A percentile compares a stretch with the other conserved stretches of the same genome.
These are phyloP conservation scores for Cladosporium velox DNA, from an alignment of 2,329 filamentous ascomycete species.

Conservation along the genomic window DNA sequence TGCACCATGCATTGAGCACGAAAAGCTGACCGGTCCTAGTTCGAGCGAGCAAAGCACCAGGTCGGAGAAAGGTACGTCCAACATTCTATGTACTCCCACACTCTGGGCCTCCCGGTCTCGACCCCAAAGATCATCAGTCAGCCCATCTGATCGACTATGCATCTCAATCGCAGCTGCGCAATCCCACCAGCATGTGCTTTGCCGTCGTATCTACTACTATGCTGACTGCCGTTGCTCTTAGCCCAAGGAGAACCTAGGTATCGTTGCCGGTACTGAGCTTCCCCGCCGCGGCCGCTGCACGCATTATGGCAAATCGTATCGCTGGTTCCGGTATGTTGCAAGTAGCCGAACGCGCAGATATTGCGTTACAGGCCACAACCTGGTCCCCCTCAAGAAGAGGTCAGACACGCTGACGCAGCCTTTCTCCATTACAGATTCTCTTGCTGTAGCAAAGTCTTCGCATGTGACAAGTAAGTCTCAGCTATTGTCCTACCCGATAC, in stretches of 20 bases:
- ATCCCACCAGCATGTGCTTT: neutral
- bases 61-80: conserved; percentile 24
- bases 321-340: conserved; percentile 55
- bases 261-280: conserved; percentile 56
- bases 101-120: conserved; percentile 26
- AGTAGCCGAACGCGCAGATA: conserved; percentile 13
- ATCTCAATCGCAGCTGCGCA: neutral
- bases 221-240: conserved; percentile 25
- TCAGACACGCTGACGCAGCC: conserved; percentile 2
- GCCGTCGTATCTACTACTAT: neutral
- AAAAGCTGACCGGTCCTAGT: conserved; percentile 12
- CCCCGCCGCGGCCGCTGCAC: conserved; percentile 55
- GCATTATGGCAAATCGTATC: conserved; percentile 53
- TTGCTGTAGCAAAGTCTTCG: conserved; percentile 59
- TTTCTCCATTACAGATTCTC: conserved; percentile 48
- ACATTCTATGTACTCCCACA: neutral
- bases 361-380: conserved; percentile 9
- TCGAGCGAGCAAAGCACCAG: conserved; percentile 20
- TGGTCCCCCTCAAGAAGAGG: neutral
- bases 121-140: neutral
- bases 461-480: conserved; percentile 55
- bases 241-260: conserved; percentile 56
- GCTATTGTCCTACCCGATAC: neutral
- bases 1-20: neutral
- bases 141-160: neutral